Percentiles rank a stretch among this genome's conserved stretches.
Conservation (phyloP, 1,284 basidiomycete genomes). For the Heterobasidion occidentale region DNA sequence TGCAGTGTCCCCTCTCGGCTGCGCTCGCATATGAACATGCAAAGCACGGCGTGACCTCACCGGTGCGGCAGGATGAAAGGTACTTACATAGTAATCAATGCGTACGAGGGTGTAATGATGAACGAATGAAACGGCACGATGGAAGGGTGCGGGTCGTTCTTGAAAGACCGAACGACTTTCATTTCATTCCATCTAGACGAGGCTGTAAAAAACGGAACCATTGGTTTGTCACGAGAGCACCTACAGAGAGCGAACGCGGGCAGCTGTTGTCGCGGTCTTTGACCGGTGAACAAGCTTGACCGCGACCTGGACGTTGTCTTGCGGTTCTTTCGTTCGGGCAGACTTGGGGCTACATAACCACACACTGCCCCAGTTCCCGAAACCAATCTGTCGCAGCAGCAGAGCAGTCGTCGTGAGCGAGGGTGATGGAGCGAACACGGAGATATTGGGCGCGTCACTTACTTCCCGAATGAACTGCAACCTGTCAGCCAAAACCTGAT, state of each 20-base stretch:
- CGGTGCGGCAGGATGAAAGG: background rate
- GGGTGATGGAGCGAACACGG: background rate
- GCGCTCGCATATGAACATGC: background rate
- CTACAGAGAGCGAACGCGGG: conserved; percentile 79
- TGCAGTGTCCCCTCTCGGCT: no score
- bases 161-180: conserved; percentile 82
- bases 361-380: conserved; percentile 83
- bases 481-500: conserved; percentile 58
- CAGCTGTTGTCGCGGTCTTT: conserved; percentile 74
- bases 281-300: conserved; percentile 85
- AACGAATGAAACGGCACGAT: conserved; percentile 90
- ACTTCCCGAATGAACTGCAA: conserved; percentile 74
- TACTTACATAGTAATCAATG: conserved; percentile 79
- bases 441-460: conserved; percentile 9
- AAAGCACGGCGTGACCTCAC: background rate
- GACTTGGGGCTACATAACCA: conserved; percentile 66
- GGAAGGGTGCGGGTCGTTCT: conserved; percentile 78
- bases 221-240: conserved; percentile 18
- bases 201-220: conserved; percentile 7
- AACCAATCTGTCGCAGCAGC: conserved; percentile 53
- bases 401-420: background rate
- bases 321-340: conserved; percentile 20
- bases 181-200: conserved; percentile 77
- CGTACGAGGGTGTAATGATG: conserved; percentile 86
- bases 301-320: conserved; percentile 49